Evolutionary conservation across 2,329 filamentous ascomycete species (phyloP), one percentile per base, ranked within the genome.

Genomic region (Beauveria asiatica): DNA sequence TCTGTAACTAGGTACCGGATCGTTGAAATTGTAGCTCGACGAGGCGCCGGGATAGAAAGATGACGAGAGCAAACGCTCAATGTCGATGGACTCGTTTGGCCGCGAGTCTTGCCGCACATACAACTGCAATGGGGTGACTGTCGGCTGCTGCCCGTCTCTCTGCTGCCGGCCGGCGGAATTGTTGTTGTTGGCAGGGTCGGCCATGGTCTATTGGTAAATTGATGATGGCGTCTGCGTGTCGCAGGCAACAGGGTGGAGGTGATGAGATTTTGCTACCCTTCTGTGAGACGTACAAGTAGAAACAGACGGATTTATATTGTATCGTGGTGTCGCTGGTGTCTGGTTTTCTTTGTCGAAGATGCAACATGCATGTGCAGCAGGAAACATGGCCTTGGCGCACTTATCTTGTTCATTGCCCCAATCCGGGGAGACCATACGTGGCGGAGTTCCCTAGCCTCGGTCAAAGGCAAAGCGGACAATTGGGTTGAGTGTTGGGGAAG

Each of bases 41-140:
- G 19, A 16, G 23, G 57, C 42, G 42, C 57, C 57, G 8, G 57
- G 57, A 25, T 59, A 59, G n/a, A 54, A 48, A 2, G 57, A 19
- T 3, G 57, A 59, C 21, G 57, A 59, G 9, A 59, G 57, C 21
- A 59, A 50, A 1, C 57, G 21, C 30, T 59, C 57, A 30, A 59
- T 59, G 30, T 59, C 57, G 49, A 37, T 1, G 2, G 49, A 53
- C 17, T 52, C 44, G 3, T 16, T 59, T 1, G 57, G 57, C 5
- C 57, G 25, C 5, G 41, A 25, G 8, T 19, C 50, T 2, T 9
- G 19, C 21, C 42, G 17, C 7, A 51, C n/a, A 45, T 46, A 50
- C 9, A 59, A 19, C 21, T 54, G n/a, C 49, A 54, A 23, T 41
- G 56, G 57, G 1, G 25, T 44, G 9, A 9, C 52, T 25, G 52